Evolutionary conservation across 306 rosid species (phyloP).

Genomic region (Dicorynia guianensis): DNA sequence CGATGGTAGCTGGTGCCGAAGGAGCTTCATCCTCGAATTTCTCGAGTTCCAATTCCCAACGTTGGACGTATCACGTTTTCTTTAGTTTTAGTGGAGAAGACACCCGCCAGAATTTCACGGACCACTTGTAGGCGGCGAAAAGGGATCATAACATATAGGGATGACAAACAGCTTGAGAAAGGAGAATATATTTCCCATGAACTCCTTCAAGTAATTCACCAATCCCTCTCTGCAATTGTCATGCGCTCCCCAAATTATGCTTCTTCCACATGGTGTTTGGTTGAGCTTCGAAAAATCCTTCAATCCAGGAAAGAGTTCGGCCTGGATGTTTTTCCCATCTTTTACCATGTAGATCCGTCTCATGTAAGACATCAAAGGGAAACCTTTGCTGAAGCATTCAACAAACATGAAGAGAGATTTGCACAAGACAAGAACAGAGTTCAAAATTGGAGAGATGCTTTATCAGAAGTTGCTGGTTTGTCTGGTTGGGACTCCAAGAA

Average conservation of each 20-base stretch:
- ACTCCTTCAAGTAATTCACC: conserved; percentile 29
- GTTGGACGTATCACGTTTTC: conserved; percentile 30
- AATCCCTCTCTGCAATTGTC: conserved; percentile 19
- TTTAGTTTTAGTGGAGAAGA: conserved; percentile 44
- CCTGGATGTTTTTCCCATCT: conserved; percentile 25
- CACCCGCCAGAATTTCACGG: conserved; percentile 26
- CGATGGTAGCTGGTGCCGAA: too few species aligned
- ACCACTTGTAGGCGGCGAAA: conserved; percentile 2
- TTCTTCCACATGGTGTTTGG: conserved; percentile 37
- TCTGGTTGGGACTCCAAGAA: conserved; percentile 33
- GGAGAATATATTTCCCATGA: conserved; percentile 13
- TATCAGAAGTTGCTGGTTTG: conserved; percentile 16
- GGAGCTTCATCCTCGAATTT: too few species aligned
- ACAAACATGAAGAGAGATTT: conserved; percentile 22
- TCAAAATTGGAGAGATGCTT: conserved; percentile 39
- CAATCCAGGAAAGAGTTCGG: background rate
- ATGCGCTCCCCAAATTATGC: conserved; percentile 42
- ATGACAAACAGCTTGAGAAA: conserved; percentile 18
- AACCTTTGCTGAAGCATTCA: conserved; percentile 18
- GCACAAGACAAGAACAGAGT: conserved; percentile 6
- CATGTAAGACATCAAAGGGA: conserved; percentile 19
- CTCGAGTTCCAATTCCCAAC: too few species aligned
- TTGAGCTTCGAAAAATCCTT: background rate
- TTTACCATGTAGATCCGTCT: conserved; percentile 33
- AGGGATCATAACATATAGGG: conserved; percentile 19